These are phyloP conservation scores for Neurospora sp. DNA, from an alignment of 495 filamentous ascomycete genomes.

Conservation along the genomic window DNA sequence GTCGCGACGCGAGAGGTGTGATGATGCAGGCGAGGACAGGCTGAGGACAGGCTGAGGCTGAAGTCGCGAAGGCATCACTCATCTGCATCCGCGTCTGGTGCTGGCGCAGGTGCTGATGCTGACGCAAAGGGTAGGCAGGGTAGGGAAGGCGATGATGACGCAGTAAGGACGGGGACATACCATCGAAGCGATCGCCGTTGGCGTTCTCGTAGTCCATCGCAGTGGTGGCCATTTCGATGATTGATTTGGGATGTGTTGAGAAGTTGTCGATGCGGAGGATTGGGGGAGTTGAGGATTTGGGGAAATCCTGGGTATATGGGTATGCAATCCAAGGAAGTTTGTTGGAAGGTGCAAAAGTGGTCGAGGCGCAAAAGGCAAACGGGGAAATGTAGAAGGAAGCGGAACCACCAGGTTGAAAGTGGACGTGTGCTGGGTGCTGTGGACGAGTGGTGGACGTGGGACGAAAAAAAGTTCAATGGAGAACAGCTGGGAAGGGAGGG, in stretches of 20 bases:
- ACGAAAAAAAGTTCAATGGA: slow-evolving; percentile 1
- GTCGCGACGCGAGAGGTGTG: not conserved
- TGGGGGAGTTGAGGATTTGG: not conserved
- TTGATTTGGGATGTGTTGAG: slow-evolving; percentile 1
- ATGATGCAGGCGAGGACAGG: not conserved
- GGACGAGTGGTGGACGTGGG: not conserved
- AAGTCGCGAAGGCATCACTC: not conserved
- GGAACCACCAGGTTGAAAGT: not conserved
- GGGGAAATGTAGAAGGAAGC: not conserved
- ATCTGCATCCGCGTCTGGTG: not conserved
- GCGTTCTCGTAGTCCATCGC: slow-evolving; percentile 81
- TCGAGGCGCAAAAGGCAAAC: not conserved
- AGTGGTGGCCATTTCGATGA: slow-evolving; percentile 40
- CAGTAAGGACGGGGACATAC: slow-evolving; percentile 40
- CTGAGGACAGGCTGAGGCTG: not conserved
- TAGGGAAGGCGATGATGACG: not conserved
- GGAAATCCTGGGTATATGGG: slow-evolving; percentile 12
- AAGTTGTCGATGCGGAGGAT: not conserved
- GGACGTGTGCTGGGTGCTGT: not conserved
- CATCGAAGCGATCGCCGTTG: slow-evolving; percentile 70
- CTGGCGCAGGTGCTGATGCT: not conserved
- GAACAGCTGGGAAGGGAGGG: not conserved
- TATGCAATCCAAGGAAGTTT: not conserved
- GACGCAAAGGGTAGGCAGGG: not conserved
- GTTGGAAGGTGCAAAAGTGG: not conserved